These are phyloP conservation scores for Cercophora scortea DNA, from an alignment of 495 filamentous ascomycete species.

Conservation along the genomic window DNA sequence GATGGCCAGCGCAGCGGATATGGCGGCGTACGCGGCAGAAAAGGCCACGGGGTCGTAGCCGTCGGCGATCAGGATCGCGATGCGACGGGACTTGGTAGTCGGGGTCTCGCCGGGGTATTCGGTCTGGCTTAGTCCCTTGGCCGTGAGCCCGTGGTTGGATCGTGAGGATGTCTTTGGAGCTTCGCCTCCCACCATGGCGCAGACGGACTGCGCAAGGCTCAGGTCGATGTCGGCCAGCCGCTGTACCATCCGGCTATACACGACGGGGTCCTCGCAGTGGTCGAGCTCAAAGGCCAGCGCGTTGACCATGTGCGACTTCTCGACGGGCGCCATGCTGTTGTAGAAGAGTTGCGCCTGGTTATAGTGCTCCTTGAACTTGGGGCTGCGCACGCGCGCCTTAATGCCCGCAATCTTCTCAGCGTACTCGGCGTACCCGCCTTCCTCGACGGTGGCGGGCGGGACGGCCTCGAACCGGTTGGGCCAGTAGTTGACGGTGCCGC, in stretches of 20 bases:
- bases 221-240: conserved; percentile 69
- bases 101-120: conserved; percentile 56
- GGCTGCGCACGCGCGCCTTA: conserved; percentile 59
- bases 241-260: conserved; percentile 65
- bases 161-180: conserved; percentile 41
- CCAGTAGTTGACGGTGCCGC: conserved; percentile 79
- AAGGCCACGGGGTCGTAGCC: conserved; percentile 67
- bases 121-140: conserved; percentile 58
- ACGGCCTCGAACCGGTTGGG: conserved; percentile 66
- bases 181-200: conserved; percentile 60
- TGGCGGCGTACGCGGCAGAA: conserved; percentile 51
- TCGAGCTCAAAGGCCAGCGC: conserved; percentile 80
- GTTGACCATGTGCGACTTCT: conserved; percentile 61
- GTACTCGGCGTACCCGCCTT: conserved; percentile 65
- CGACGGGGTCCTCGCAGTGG: conserved; percentile 79
- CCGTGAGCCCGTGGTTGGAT: conserved; percentile 59
- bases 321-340: conserved; percentile 65
- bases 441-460: conserved; percentile 49
- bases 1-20: conserved; percentile 55
- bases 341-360: conserved; percentile 68
- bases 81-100: conserved; percentile 61
- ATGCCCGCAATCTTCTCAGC: conserved; percentile 58
- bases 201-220: conserved; percentile 60
- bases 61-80: conserved; percentile 76
- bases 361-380: conserved; percentile 78